Evolutionary conservation across 2,329 filamentous ascomycete genomes (phyloP).

Genomic region (Penicillium sp.): DNA sequence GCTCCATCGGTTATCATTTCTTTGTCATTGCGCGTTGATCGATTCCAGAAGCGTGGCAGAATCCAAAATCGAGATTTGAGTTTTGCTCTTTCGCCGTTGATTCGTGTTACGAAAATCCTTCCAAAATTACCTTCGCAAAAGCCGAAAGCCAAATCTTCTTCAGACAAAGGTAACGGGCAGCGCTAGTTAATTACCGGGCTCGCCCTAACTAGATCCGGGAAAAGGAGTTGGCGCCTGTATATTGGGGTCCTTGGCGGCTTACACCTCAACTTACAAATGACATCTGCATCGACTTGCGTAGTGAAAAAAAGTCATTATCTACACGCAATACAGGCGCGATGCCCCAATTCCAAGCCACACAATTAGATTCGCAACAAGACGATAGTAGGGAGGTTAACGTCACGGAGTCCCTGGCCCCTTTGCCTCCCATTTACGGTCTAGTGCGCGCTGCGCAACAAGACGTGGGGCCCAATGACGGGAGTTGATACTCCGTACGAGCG

Average conservation of each 20-base stretch:
- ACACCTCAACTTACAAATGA: too few relatives aligned
- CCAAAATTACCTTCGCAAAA: neutral
- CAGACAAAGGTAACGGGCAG: slow-evolving; percentile 8
- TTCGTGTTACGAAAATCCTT: neutral
- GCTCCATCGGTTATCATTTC: slow-evolving; percentile 16
- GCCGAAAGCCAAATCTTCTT: slow-evolving; percentile 4
- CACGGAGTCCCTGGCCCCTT: neutral
- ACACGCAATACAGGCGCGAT: too few relatives aligned
- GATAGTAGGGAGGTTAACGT: too few relatives aligned
- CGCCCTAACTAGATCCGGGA: slow-evolving; percentile 4
- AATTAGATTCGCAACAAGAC: too few relatives aligned
- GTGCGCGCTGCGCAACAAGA: neutral
- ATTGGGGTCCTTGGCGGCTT: slow-evolving; percentile 1
- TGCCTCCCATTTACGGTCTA: neutral
- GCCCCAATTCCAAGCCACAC: too few relatives aligned
- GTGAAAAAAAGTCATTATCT: too few relatives aligned
- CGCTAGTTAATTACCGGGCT: neutral
- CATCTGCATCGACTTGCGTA: too few relatives aligned
- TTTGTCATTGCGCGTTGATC: slow-evolving; percentile 7
- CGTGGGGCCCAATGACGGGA: slow-evolving; percentile 11
- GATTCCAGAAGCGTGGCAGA: slow-evolving; percentile 10
- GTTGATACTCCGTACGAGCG: neutral
- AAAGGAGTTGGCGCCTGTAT: neutral
- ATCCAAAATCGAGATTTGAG: neutral
- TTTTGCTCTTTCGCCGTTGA: neutral